These are phyloP conservation scores for Solanum arcanum DNA, from an alignment of 257 asterid genomes.

Conservation along the genomic window DNA sequence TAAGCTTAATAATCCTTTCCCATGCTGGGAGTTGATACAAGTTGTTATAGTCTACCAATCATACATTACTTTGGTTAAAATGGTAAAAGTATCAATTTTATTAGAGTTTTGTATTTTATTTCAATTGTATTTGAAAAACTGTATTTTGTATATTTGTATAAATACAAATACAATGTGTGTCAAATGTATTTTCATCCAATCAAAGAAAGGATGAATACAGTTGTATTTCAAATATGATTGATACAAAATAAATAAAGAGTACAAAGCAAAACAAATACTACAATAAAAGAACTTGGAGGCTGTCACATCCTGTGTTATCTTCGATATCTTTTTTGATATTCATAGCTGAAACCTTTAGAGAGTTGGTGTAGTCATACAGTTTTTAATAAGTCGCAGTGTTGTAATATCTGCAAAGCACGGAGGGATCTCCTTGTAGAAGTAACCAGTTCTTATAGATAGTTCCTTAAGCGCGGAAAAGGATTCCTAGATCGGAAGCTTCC, in stretches of 20 bases:
- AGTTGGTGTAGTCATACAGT: background rate
- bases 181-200: no score
- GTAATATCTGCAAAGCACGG: background rate
- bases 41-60: background rate
- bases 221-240: no score
- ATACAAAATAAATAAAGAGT: no score
- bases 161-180: no score
- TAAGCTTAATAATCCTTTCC: background rate
- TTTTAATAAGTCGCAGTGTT: background rate
- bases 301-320: background rate
- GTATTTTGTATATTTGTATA: no score
- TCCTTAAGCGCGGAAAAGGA: background rate
- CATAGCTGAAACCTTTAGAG: background rate
- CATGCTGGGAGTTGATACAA: background rate
- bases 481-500: background rate
- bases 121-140: no score
- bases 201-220: no score
- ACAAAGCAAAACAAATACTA: no score
- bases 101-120: no score
- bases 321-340: background rate
- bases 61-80: no score
- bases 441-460: rapidly evolving
- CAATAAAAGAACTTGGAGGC: background rate
- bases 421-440: background rate
- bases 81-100: no score